Conservation (phyloP, 345 rosid species). For the Ailanthus altissimus region DNA sequence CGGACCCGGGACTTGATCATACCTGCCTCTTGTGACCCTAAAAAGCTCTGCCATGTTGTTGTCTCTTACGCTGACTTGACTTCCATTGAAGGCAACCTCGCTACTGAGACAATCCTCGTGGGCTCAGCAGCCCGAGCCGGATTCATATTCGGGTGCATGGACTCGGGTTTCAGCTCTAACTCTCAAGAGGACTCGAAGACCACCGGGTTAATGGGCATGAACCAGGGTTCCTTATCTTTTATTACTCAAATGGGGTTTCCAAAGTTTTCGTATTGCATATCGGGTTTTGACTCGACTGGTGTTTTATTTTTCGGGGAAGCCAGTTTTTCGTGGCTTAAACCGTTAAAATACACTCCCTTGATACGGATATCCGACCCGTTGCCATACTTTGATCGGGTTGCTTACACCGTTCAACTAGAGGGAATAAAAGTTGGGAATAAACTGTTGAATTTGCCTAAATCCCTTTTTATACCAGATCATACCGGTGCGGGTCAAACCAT, state of each 20-base stretch:
- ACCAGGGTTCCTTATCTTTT: slow-evolving; percentile 74
- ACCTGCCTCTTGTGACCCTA: slow-evolving; percentile 53
- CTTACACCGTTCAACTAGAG: slow-evolving; percentile 65
- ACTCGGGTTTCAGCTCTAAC: slow-evolving; percentile 58
- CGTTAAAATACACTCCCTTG: slow-evolving; percentile 64
- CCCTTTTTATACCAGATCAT: slow-evolving; percentile 62
- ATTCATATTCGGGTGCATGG: slow-evolving; percentile 75
- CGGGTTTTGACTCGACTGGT: slow-evolving; percentile 68
- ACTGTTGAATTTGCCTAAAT: slow-evolving; percentile 48
- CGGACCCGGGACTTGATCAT: slow-evolving; percentile 48
- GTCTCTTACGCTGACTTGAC: slow-evolving; percentile 61
- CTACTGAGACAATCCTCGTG: slow-evolving; percentile 45
- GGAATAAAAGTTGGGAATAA: slow-evolving; percentile 59
- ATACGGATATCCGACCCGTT: slow-evolving; percentile 52
- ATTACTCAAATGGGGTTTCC: slow-evolving; percentile 63
- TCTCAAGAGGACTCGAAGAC: slow-evolving; percentile 62
- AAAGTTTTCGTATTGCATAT: slow-evolving; percentile 80
- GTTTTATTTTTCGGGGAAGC: slow-evolving; percentile 64
- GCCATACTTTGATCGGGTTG: slow-evolving; percentile 71
- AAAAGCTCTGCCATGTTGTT: slow-evolving; percentile 50
- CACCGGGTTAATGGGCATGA: slow-evolving; percentile 84
- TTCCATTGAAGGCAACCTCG: slow-evolving; percentile 64
- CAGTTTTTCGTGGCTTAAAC: slow-evolving; percentile 44
- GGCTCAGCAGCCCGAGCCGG: slow-evolving; percentile 46
- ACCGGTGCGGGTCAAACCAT: slow-evolving; percentile 90